Percentiles rank a stretch among this genome's conserved stretches.
Evolutionary conservation across 768 basidiomycete genomes (phyloP).

Genomic region (Lactarius sp.): DNA sequence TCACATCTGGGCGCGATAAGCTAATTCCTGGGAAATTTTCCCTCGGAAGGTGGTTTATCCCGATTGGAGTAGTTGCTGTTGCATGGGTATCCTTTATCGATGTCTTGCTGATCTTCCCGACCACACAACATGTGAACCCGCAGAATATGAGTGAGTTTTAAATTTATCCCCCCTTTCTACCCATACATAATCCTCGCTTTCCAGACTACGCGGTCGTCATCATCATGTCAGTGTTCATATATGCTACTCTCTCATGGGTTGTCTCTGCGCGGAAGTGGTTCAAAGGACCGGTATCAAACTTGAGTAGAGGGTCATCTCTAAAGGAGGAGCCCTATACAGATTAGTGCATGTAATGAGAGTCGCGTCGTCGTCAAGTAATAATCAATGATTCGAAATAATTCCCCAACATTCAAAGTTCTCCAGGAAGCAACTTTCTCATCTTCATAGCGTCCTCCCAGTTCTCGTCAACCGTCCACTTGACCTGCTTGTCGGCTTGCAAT

Average conservation of each 20-base stretch:
- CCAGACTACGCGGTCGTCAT: conserved; percentile 68
- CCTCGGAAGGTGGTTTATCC: conserved; percentile 56
- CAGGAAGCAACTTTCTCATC: conserved; percentile 33
- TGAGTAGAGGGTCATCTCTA: conserved; percentile 6
- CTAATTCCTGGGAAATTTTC: conserved; percentile 56
- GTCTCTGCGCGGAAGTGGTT: conserved; percentile 69
- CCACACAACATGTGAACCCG: background rate
- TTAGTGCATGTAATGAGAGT: background rate
- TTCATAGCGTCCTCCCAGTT: conserved; percentile 50
- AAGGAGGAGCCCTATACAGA: background rate
- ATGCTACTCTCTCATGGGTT: conserved; percentile 60
- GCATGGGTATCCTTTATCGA: conserved; percentile 62
- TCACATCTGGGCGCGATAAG: conserved; percentile 60
- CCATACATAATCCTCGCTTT: conserved; percentile 6
- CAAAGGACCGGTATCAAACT: conserved; percentile 54
- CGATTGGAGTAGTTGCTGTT: conserved; percentile 56
- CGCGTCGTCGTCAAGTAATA: background rate
- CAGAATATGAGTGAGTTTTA: conserved; percentile 23
- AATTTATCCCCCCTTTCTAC: background rate
- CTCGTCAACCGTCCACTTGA: conserved; percentile 52
- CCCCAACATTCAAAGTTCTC: conserved; percentile 23
- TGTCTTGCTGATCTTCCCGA: conserved; percentile 49
- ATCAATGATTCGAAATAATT: background rate
- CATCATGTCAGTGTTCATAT: conserved; percentile 58
- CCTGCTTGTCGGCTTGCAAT: conserved; percentile 45